A percentile compares a stretch with the other conserved stretches of the same genome.
These are phyloP conservation scores for Neonectria faginata DNA, from an alignment of 2,329 filamentous ascomycete species.

Conservation along the genomic window DNA sequence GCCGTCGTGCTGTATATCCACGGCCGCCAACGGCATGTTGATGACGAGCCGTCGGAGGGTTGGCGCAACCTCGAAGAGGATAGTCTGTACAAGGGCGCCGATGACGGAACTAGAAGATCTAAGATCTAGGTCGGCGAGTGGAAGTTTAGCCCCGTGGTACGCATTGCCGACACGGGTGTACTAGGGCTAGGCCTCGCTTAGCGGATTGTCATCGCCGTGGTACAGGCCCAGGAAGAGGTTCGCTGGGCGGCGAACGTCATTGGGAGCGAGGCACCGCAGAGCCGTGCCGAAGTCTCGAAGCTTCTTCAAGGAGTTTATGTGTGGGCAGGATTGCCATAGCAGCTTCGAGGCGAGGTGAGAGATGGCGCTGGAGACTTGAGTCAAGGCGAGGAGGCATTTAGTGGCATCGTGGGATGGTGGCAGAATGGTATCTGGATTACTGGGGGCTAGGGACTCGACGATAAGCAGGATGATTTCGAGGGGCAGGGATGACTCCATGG, in stretches of 20 bases:
- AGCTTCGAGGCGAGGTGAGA: constrained; percentile 21
- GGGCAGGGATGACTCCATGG: background rate
- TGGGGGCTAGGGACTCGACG: constrained; percentile 16
- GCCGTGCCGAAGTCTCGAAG: constrained; percentile 17
- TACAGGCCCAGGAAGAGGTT: constrained; percentile 20
- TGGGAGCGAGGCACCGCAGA: constrained; percentile 9
- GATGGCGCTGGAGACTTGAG: constrained; percentile 14
- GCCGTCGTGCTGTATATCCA: background rate
- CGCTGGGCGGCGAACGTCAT: constrained; percentile 19
- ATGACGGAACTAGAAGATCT: constrained; percentile 1
- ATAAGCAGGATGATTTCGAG: constrained; percentile 12
- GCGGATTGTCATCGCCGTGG: background rate
- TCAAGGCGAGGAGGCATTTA: constrained; percentile 22
- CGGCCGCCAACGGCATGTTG: constrained; percentile 19
- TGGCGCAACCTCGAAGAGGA: constrained; percentile 12
- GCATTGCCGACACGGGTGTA: background rate
- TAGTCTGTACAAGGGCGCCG: constrained; percentile 4
- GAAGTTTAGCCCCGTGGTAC: background rate
- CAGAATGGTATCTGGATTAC: constrained; percentile 21
- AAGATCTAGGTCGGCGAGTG: background rate
- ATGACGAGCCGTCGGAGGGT: constrained; percentile 19
- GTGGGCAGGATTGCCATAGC: constrained; percentile 18
- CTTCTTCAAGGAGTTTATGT: constrained; percentile 10
- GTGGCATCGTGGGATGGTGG: constrained; percentile 18
- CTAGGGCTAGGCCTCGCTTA: constrained; percentile 11